Percentiles rank a stretch among this genome's conserved stretches.
Evolutionary conservation across 1,284 basidiomycete genomes (phyloP).

Genomic region (Lentinus polychrous): DNA sequence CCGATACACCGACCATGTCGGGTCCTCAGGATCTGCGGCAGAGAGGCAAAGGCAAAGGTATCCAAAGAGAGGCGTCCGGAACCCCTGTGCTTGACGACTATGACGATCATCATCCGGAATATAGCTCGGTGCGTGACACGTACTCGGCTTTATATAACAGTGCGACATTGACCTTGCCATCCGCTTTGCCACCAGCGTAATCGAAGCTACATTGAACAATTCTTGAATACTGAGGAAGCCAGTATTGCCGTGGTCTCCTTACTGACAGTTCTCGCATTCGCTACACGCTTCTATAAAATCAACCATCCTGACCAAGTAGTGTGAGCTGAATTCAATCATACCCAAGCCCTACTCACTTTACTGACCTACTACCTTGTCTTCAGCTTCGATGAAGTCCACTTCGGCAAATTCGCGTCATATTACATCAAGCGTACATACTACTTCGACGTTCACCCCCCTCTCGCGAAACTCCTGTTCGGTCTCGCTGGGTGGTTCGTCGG

Average conservation of each 20-base stretch:
- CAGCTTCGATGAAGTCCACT: slow-evolving; percentile 96
- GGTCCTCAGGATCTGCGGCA: slow-evolving; percentile 14
- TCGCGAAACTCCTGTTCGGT: slow-evolving; percentile 90
- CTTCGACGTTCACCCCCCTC: slow-evolving; percentile 98
- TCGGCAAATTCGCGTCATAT: slow-evolving; percentile 91
- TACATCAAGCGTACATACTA: slow-evolving; percentile 93
- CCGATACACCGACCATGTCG: slow-evolving; percentile 11
- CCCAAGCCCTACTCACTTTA: neutral
- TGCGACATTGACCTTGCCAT: slow-evolving; percentile 4
- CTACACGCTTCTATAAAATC: slow-evolving; percentile 88
- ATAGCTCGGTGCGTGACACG: slow-evolving; percentile 27
- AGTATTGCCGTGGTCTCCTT: slow-evolving; percentile 51
- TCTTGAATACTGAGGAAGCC: slow-evolving; percentile 53
- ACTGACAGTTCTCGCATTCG: slow-evolving; percentile 72
- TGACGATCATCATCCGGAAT: slow-evolving; percentile 17
- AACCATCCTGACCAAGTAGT: slow-evolving; percentile 92
- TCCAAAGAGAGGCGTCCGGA: neutral
- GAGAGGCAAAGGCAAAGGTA: slow-evolving; percentile 10
- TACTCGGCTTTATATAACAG: slow-evolving; percentile 11
- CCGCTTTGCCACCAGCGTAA: slow-evolving; percentile 15
- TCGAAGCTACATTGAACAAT: slow-evolving; percentile 51
- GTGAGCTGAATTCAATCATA: slow-evolving; percentile 38
- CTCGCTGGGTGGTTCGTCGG: slow-evolving; percentile 95
- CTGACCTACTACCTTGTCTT: slow-evolving; percentile 4
- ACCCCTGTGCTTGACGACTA: slow-evolving; percentile 9